Evolutionary conservation across 805 yeast species (phyloP), one percentile per base, ranked within the genome.

Genomic region (Yarrowia keelungensis): DNA sequence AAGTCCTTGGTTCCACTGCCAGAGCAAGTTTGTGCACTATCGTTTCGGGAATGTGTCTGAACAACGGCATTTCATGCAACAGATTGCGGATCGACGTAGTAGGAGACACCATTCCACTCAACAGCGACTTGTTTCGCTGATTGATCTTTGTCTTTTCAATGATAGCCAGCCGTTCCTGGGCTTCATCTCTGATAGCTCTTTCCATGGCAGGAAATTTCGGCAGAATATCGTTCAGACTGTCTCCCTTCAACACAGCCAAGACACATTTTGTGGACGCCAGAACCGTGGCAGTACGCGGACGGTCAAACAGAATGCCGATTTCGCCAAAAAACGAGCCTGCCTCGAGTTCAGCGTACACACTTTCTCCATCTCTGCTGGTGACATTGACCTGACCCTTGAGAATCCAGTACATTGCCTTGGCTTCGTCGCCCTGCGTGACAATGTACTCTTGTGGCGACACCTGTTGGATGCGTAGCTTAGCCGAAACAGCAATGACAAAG

Each of bases 201-300:
- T 89, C 93, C 47, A 89, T 85, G 2, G 78, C 76, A 0, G 94
- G 93, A 75, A 85, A 89, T 69, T 82, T 84, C 1, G 87, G 85
- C 32, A 89, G 78, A 0, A 89, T 89, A 11, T 81, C 77, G 70
- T 84, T 83, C 61, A 89, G 81, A 11, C 87, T 84, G 69, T 87
- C 90, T 15, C 87, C 85, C 0, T 92, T 88, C 53, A 89, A 79
- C 0, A 89, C 89, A 1, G 91, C 92, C 7, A 88, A 80, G 64
- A 90, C 77, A 1, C 90, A 91, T 72, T 82, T 84, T 0, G 90
- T 84, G 70, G 88, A 78, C 3, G 93, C 89, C 26, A 89, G 86
- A 14, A 89, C 92, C 2, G 92, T 88, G 0, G 94, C 94, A 0
- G 93, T 89, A 72, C 94, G 80, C 19, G 93, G 92, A 62, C 93